A percentile compares a stretch with the other conserved stretches of the same genome.
phyloP scores from a whole-genome alignment of 345 rosid species.

The Hibiscus mutabilis region DNA sequence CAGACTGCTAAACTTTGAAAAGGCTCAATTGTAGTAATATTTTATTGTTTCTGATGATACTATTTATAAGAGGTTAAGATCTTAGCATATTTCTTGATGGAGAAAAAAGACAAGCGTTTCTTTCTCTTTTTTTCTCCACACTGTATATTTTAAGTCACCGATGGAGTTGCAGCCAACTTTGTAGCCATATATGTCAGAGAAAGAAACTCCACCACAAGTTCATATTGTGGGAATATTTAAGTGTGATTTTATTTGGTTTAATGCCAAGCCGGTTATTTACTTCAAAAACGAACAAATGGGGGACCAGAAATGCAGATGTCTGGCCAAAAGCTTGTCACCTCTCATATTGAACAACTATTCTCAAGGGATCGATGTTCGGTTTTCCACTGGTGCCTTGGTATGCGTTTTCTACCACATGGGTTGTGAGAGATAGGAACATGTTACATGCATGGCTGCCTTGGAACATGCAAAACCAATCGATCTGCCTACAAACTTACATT shows the following conservation, averaged over 20 bases:
- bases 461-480: constrained; percentile 23
- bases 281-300: constrained; percentile 18
- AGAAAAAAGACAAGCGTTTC: not conserved
- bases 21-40: not conserved
- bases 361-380: constrained; percentile 13
- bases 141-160: too few species aligned
- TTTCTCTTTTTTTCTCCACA: not conserved
- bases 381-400: constrained; percentile 1
- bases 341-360: constrained; percentile 7
- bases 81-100: not conserved
- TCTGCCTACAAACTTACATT: not conserved
- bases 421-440: constrained; percentile 21
- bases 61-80: not conserved
- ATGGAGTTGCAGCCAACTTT: not conserved
- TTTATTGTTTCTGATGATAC: not conserved
- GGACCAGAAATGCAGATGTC: constrained; percentile 20
- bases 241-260: not conserved
- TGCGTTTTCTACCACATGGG: constrained; percentile 35
- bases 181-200: not conserved
- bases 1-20: too few species aligned
- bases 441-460: constrained; percentile 28
- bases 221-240: too few species aligned
- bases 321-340: constrained; percentile 21
- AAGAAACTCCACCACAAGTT: constrained; percentile 14
- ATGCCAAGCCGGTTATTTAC: not conserved